phyloP scores from a whole-genome alignment of 2,329 filamentous ascomycete genomes.

The Chaetomium sp. region DNA sequence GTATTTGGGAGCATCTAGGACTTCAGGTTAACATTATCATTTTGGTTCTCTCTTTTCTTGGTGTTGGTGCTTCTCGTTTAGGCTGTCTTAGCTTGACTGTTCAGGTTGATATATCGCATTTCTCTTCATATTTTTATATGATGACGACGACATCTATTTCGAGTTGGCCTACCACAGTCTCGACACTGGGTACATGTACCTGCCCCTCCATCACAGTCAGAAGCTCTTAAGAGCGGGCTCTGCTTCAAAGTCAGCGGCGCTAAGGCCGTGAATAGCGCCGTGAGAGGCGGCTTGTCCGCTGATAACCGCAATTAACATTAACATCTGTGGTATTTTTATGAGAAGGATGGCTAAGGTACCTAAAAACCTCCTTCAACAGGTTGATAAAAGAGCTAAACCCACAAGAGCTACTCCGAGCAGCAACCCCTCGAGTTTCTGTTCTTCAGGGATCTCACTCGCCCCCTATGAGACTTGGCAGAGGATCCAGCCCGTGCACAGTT shows the following conservation, averaged over 20 bases:
- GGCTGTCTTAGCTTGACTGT: neutral
- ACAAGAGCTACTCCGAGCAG: neutral
- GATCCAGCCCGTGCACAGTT: conserved; percentile 6
- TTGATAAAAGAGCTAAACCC: too few relatives aligned
- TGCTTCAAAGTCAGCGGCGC: neutral
- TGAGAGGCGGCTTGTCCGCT: conserved; percentile 4
- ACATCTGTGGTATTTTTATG: neutral
- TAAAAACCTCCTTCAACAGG: too few relatives aligned
- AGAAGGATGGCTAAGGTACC: too few relatives aligned
- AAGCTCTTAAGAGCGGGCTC: too few relatives aligned
- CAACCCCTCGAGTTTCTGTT: neutral
- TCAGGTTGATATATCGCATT: neutral
- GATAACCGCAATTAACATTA: neutral
- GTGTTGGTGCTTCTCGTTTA: neutral
- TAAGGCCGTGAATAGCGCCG: conserved; percentile 3
- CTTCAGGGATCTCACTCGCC: neutral
- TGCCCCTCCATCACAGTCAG: too few relatives aligned
- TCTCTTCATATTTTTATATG: neutral
- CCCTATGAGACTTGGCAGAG: neutral
- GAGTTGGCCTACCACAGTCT: too few relatives aligned
- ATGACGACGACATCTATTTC: too few relatives aligned
- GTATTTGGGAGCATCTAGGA: neutral
- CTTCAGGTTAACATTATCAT: neutral
- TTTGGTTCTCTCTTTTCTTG: neutral
- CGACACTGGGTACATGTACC: too few relatives aligned